Percentiles rank a stretch among this genome's conserved stretches.
phyloP scores from a whole-genome alignment of 129 eudicot genomes.

The Flaveria linearis region DNA sequence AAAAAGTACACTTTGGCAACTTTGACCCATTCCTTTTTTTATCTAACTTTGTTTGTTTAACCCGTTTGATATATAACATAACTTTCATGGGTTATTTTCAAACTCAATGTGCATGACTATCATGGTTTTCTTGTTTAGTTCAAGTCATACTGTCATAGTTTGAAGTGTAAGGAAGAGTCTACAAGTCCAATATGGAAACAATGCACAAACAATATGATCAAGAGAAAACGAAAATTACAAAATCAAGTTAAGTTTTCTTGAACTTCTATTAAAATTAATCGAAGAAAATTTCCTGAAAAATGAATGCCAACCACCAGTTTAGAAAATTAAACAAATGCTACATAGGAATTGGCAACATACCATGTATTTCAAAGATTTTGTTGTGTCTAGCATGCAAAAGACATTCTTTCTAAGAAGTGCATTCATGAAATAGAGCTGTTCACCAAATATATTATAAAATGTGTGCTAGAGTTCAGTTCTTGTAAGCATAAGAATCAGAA shows the following conservation, averaged over 20 bases:
- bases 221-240: background rate
- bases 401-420: background rate
- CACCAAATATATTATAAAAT: background rate
- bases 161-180: slow-evolving; percentile 8
- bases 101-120: background rate
- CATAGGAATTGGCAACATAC: slow-evolving; percentile 3
- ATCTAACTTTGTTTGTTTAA: background rate
- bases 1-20: background rate
- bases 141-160: slow-evolving; percentile 5
- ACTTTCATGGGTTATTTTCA: background rate
- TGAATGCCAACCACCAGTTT: background rate
- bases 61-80: background rate
- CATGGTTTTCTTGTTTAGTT: background rate
- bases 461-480: background rate
- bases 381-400: slow-evolving; percentile 4
- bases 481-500: slow-evolving; percentile 7
- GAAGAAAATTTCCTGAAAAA: slow-evolving; percentile 13
- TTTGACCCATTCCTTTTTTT: background rate
- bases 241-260: background rate
- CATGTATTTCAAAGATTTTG: background rate
- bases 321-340: background rate
- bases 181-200: background rate
- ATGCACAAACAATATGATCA: background rate
- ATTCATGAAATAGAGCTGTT: slow-evolving; percentile 7
- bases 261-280: background rate